Base-by-base conservation (phyloP, 805 yeast genomes). In the Candida boidinii region DNA sequence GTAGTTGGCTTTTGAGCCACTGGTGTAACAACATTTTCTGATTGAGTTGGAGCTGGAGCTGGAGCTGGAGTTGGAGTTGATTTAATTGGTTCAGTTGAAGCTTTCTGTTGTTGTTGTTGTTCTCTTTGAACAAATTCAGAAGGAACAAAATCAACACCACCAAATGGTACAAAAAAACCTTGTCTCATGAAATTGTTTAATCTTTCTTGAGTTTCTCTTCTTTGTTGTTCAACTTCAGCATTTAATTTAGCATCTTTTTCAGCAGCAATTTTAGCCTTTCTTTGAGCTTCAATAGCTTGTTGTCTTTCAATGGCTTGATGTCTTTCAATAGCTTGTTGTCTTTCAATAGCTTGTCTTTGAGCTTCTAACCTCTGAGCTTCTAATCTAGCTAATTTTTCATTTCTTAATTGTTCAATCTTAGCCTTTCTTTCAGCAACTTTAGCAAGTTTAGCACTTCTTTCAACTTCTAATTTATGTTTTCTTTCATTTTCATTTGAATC, bases 191-290 rank as follows among this genome's bases (percentile, higher is more conserved):
- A 17, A 23, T 12, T 16, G 4, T 10, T n/a, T 12, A 29, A n/a
- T 7, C 17, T 11, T 17, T 29, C 27, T 29, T 29, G 17, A 9
- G 17, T 22, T 17, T 12, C n/a, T 13, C 17, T 22, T 23, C 31
- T 29, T 23, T 29, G 27, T 3, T 23, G 24, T 16, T 29, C 31
- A 29, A 29, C 21, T 22, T 29, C 31, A 3, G 22, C n/a, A 12
- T 5, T 8, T 15, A 17, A 5, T n/a, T n/a, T n/a, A 22, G 31
- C 31, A 21, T 29, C 31, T 21, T 16, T 7, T 11, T 17, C 10
- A 8, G 28, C 28, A 7, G 5, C n/a, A 11, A 7, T n/a, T n/a
- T n/a, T n/a, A n/a, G n/a, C n/a, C n/a, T 23, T 13, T 20, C n/a
- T n/a, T n/a, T n/a, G n/a, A n/a, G n/a, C n/a, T n/a, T n/a, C n/a